phyloP scores from a whole-genome alignment of 1,284 basidiomycete genomes.

The Mycosarcoma maydis region DNA sequence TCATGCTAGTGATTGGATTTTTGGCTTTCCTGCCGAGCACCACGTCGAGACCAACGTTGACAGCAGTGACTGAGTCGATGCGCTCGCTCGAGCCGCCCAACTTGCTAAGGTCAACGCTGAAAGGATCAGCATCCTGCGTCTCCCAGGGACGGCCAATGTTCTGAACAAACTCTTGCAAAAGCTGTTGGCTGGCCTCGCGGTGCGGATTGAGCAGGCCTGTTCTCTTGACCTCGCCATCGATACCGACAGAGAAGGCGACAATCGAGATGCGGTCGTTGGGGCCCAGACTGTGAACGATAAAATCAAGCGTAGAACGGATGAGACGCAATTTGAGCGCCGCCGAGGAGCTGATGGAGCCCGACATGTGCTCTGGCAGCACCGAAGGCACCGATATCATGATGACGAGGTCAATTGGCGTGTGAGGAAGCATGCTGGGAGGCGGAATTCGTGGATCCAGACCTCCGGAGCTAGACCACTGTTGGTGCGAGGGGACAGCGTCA shows the following conservation, averaged over 20 bases:
- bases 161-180: conserved; percentile 51
- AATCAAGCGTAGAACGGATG: conserved; percentile 60
- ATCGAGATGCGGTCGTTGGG: conserved; percentile 57
- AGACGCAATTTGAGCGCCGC: conserved; percentile 70
- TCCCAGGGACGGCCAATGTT: conserved; percentile 58
- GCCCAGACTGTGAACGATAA: conserved; percentile 56
- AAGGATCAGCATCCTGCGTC: conserved; percentile 44
- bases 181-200: conserved; percentile 37
- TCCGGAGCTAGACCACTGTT: conserved; percentile 60
- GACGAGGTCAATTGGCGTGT: conserved; percentile 89
- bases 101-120: conserved; percentile 51
- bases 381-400: conserved; percentile 85
- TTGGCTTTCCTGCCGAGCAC: conserved; percentile 90
- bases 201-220: conserved; percentile 54
- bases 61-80: conserved; percentile 58
- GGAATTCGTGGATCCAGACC: conserved; percentile 58
- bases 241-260: conserved; percentile 54
- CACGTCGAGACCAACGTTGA: conserved; percentile 75
- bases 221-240: conserved; percentile 54
- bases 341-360: conserved; percentile 76
- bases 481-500: conserved; percentile 38
- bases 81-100: conserved; percentile 57
- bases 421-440: conserved; percentile 71
- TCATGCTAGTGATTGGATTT: conserved; percentile 87
- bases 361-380: conserved; percentile 37